These are phyloP conservation scores for Dryadomyces quercus-mongolicae DNA, from an alignment of 2,329 filamentous ascomycete species.

Conservation along the genomic window DNA sequence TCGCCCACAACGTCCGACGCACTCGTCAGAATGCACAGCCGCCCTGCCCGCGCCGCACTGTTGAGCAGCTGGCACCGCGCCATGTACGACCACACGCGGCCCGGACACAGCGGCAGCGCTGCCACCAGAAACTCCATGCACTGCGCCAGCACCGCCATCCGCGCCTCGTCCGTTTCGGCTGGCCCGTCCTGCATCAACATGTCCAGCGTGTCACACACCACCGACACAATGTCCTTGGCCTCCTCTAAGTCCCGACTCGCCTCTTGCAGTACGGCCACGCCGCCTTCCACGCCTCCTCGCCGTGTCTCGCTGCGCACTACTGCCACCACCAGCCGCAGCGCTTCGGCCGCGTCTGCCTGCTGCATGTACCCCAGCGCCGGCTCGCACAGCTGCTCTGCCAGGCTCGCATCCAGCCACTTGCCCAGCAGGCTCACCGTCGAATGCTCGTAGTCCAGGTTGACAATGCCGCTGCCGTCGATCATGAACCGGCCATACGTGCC, in stretches of 20 bases:
- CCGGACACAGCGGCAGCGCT: slow-evolving; percentile 61
- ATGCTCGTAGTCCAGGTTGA: slow-evolving; percentile 67
- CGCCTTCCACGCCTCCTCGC: slow-evolving; percentile 17
- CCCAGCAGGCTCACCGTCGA: slow-evolving; percentile 72
- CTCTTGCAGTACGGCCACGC: slow-evolving; percentile 42
- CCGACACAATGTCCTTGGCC: slow-evolving; percentile 63
- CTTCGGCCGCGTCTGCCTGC: slow-evolving; percentile 55
- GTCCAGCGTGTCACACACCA: slow-evolving; percentile 80
- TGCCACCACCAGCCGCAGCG: slow-evolving; percentile 61
- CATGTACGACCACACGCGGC: slow-evolving; percentile 82
- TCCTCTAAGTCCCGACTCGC: slow-evolving; percentile 41
- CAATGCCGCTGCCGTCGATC: slow-evolving; percentile 63
- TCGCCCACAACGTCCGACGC: slow-evolving; percentile 67
- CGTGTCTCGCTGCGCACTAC: slow-evolving; percentile 45
- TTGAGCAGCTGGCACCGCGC: slow-evolving; percentile 70
- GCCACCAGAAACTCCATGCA: slow-evolving; percentile 73
- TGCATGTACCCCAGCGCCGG: slow-evolving; percentile 41
- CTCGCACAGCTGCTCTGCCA: slow-evolving; percentile 42
- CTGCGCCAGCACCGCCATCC: slow-evolving; percentile 53
- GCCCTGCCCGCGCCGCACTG: slow-evolving; percentile 61
- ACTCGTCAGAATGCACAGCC: slow-evolving; percentile 68
- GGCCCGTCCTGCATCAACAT: slow-evolving; percentile 47
- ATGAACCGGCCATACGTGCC: slow-evolving; percentile 62
- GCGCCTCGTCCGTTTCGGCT: slow-evolving; percentile 45
- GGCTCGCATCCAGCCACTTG: slow-evolving; percentile 57